Conservation (phyloP, 805 yeast species). For the Pichia nanzhaoensis region DNA sequence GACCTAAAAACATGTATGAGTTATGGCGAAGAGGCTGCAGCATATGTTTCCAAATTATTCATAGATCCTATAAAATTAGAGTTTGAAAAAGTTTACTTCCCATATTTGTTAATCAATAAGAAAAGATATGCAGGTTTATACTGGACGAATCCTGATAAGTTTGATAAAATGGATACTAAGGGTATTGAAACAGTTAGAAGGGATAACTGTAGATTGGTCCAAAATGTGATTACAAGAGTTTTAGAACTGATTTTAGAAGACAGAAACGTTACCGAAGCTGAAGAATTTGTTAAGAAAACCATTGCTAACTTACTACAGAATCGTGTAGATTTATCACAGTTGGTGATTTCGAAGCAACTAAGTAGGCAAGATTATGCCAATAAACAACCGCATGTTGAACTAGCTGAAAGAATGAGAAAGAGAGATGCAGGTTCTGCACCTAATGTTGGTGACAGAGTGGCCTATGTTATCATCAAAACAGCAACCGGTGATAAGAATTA, state of each 20-base stretch:
- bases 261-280: conserved; percentile 80
- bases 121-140: conserved; percentile 95
- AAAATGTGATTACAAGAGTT: conserved; percentile 88
- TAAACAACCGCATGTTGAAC: conserved; percentile 94
- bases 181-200: conserved; percentile 98
- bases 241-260: conserved; percentile 79
- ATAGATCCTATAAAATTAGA: conserved; percentile 86
- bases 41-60: conserved; percentile 70
- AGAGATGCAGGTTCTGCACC: conserved; percentile 99
- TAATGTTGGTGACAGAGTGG: conserved; percentile 94
- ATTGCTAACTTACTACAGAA: conserved; percentile 89
- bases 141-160: conserved; percentile 91
- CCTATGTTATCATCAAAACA: conserved; percentile 84
- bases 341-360: conserved; percentile 89
- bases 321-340: conserved; percentile 83
- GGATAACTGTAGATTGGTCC: conserved; percentile 93
- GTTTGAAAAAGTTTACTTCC: conserved; percentile 94
- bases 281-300: conserved; percentile 74
- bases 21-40: conserved; percentile 93
- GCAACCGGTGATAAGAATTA: conserved; percentile 75
- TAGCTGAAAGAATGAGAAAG: conserved; percentile 92
- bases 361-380: conserved; percentile 88
- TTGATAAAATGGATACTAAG: conserved; percentile 95
- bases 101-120: conserved; percentile 88
- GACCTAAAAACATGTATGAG: conserved; percentile 83